Evolutionary conservation across 306 rosid genomes (phyloP), one percentile per base, ranked within the genome.

Genomic region (Pyrus betulifolia): DNA sequence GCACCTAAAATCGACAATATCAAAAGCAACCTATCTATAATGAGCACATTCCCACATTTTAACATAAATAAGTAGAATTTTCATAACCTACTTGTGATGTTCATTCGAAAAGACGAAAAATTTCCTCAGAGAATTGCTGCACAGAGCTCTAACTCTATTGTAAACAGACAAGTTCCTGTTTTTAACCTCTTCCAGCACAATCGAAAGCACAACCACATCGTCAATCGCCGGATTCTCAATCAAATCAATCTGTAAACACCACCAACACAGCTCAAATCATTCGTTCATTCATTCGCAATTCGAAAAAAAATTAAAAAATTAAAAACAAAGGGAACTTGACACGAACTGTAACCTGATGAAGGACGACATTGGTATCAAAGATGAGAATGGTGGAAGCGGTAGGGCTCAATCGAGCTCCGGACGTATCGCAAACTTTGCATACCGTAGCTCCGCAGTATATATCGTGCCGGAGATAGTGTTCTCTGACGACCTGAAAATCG

Each of bases 91-190:
- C 99, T 88, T 91, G 85, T 96, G 98, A 75, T 90, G 85, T 70
- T 96, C 99, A 45, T 96, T 96, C 27, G 99, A 87, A 77, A 96
- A 96, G 60, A 96, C 96, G 79, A 83, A 92, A 82, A 96, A 91
- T 3, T 82, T 87, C 87, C 96, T 86, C 52, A 69, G 62, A 25
- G 93, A 60, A 85, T 87, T 88, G 81, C 86, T 78, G 79, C 92
- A 88, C 31, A 96, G 85, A 77, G 96, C 84, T 82, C 97, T 82
- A 61, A 96, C 69, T 72, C 99, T 84, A 42, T 91, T 91, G 83
- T 96, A 92, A 72, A 92, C 96, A 8, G 91, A 40, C 85, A 88
- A 35, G 76, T 92, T 92, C 80, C 87, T 86, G 87, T 92, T 92
- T 85, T 89, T 92, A 70, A 89, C 93, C 88, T 96, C 99, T 11